A percentile compares a stretch with the other conserved stretches of the same genome.
These are phyloP conservation scores for Coemansia sp. DNA, from an alignment of 192 early-diverging fungal genomes.

Conservation along the genomic window DNA sequence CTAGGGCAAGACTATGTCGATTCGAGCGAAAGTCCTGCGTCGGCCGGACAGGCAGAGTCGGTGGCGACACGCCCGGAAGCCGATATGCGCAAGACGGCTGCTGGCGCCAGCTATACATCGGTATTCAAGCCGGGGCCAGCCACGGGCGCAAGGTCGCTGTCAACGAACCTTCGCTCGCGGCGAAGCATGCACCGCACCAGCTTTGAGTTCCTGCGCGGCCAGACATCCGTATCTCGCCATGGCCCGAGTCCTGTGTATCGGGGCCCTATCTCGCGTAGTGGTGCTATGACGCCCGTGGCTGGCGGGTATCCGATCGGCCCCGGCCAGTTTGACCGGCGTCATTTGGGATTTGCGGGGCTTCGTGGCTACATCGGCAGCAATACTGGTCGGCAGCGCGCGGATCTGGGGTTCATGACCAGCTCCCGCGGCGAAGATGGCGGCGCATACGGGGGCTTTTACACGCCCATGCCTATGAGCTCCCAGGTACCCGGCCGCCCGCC, in stretches of 20 bases:
- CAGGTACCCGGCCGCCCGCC: no score
- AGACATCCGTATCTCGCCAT: conserved; percentile 10
- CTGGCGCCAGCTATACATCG: conserved; percentile 13
- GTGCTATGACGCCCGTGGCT: conserved; percentile 26
- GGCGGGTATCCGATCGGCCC: conserved; percentile 3
- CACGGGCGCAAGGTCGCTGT: conserved; percentile 16
- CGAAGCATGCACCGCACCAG: conserved; percentile 27
- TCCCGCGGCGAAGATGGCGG: conserved; percentile 16
- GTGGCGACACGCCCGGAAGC: neutral
- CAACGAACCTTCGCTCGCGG: conserved; percentile 29
- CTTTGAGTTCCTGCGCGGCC: conserved; percentile 24
- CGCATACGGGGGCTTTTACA: conserved; percentile 12
- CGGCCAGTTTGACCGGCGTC: conserved; percentile 15
- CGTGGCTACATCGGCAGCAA: conserved; percentile 43
- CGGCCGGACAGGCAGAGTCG: neutral
- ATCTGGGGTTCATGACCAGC: neutral
- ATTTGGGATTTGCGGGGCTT: conserved; percentile 38
- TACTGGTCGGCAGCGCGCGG: conserved; percentile 9
- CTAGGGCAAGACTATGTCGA: neutral
- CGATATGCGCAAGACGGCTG: neutral
- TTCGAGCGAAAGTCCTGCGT: neutral
- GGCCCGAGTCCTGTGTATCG: conserved; percentile 26
- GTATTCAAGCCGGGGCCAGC: conserved; percentile 16
- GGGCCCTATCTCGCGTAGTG: conserved; percentile 18
- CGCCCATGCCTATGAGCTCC: conserved; percentile 15